A percentile compares a stretch with the other conserved stretches of the same genome.
Conservation (phyloP, 2,329 filamentous ascomycete species). For the Hypoxylon sp. region DNA sequence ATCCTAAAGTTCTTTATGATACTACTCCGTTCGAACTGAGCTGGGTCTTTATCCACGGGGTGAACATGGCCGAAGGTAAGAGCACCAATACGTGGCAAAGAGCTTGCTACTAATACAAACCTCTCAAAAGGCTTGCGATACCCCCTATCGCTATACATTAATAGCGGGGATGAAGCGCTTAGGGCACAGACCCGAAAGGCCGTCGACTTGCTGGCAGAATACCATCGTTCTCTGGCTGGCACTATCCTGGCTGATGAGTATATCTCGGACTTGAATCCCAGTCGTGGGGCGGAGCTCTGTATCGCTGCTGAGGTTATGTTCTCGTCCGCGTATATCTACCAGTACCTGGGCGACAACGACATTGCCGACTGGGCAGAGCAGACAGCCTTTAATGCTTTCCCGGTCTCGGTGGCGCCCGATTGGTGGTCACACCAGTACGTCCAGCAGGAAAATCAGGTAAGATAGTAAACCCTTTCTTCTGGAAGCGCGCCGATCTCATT, state of each 20-base stretch:
- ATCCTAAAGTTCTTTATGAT: slow-evolving; percentile 45
- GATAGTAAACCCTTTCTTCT: slow-evolving; percentile 1
- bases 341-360: slow-evolving; percentile 49
- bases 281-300: slow-evolving; percentile 53
- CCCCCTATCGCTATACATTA: slow-evolving; percentile 56
- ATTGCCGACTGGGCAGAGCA: slow-evolving; percentile 65
- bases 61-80: slow-evolving; percentile 59
- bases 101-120: not conserved
- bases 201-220: slow-evolving; percentile 54
- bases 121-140: slow-evolving; percentile 54
- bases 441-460: slow-evolving; percentile 63
- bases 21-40: slow-evolving; percentile 50
- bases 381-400: slow-evolving; percentile 67
- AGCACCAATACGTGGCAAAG: not conserved
- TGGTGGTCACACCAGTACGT: slow-evolving; percentile 71
- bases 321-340: slow-evolving; percentile 47
- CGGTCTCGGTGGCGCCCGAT: slow-evolving; percentile 63
- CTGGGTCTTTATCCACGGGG: slow-evolving; percentile 57
- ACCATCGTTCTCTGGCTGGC: slow-evolving; percentile 58
- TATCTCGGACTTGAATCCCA: slow-evolving; percentile 53
- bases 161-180: slow-evolving; percentile 54
- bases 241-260: slow-evolving; percentile 58
- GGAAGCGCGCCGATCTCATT: not conserved
- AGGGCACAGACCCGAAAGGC: slow-evolving; percentile 53
- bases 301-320: slow-evolving; percentile 48